Conservation (phyloP, 1,284 basidiomycete genomes). For the Erythrobasidium hasegawianum region DNA sequence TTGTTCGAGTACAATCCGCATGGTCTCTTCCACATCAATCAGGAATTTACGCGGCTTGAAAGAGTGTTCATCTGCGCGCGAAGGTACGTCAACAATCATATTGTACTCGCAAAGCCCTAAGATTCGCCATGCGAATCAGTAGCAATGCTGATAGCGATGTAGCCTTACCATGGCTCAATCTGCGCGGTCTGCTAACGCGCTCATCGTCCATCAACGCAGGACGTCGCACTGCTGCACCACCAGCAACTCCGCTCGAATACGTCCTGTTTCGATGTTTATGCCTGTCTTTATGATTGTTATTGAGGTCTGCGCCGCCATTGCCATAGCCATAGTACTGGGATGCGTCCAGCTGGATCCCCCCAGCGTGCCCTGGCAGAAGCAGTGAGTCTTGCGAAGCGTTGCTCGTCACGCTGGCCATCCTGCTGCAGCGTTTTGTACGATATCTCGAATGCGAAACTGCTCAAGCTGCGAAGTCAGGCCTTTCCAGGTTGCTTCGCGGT, state of each 20-base stretch:
- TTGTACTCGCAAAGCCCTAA: neutral
- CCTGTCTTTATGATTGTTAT: constrained; percentile 4
- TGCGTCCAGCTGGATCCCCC: constrained; percentile 21
- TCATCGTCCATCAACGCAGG: constrained; percentile 60
- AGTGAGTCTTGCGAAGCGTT: constrained; percentile 31
- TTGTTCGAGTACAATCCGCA: constrained; percentile 91
- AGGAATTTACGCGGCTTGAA: constrained; percentile 70
- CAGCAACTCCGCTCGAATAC: constrained; percentile 23
- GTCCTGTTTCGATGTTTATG: constrained; percentile 21
- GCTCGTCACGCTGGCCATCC: constrained; percentile 11
- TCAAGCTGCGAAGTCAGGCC: too few relatives aligned
- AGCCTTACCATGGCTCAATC: constrained; percentile 67
- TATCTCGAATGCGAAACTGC: too few relatives aligned
- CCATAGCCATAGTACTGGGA: constrained; percentile 23
- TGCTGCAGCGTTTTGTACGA: too few relatives aligned
- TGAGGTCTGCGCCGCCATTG: neutral
- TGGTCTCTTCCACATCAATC: constrained; percentile 98
- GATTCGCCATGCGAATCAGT: too few relatives aligned
- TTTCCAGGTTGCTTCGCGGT: too few relatives aligned
- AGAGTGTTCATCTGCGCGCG: constrained; percentile 54
- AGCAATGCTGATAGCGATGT: too few relatives aligned
- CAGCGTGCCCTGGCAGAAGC: constrained; percentile 10
- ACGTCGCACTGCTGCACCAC: constrained; percentile 10
- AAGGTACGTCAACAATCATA: neutral
- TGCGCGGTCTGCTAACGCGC: constrained; percentile 63